phyloP scores from a whole-genome alignment of 352 stramenopile genomes.

The Phytophthora citricola region DNA sequence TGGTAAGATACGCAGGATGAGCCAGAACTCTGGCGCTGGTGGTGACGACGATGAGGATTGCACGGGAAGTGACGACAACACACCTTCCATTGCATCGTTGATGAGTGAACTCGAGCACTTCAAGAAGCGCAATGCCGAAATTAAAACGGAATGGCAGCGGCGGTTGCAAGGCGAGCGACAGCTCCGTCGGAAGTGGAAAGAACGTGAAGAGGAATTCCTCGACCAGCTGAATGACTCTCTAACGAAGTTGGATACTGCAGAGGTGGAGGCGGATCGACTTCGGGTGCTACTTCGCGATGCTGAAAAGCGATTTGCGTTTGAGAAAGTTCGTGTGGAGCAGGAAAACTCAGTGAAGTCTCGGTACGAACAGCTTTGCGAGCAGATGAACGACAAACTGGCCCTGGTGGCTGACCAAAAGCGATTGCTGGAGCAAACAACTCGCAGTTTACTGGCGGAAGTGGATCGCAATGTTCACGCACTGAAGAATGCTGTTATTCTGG shows the following conservation, averaged over 20 bases:
- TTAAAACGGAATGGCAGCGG: slow-evolving; percentile 81
- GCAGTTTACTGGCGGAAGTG: slow-evolving; percentile 70
- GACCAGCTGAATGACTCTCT: slow-evolving; percentile 68
- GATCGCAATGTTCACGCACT: slow-evolving; percentile 76
- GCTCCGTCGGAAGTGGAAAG: slow-evolving; percentile 82
- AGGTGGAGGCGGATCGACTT: slow-evolving; percentile 51
- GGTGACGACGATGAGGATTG: slow-evolving; percentile 40
- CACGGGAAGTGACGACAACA: slow-evolving; percentile 36
- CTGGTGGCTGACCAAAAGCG: slow-evolving; percentile 77
- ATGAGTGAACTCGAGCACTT: slow-evolving; percentile 72
- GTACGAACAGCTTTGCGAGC: slow-evolving; percentile 79
- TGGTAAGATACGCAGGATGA: slow-evolving; percentile 17
- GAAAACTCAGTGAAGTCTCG: slow-evolving; percentile 76
- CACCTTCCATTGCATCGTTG: slow-evolving; percentile 34
- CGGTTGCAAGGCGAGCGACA: slow-evolving; percentile 81
- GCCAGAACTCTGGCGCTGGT: slow-evolving; percentile 19
- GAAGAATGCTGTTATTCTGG: slow-evolving; percentile 66
- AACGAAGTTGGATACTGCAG: slow-evolving; percentile 53
- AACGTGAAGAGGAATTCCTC: slow-evolving; percentile 78
- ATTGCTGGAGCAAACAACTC: slow-evolving; percentile 81
- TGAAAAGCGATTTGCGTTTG: slow-evolving; percentile 75
- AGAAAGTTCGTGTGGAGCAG: slow-evolving; percentile 76
- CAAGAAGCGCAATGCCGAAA: slow-evolving; percentile 84
- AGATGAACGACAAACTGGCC: slow-evolving; percentile 75
- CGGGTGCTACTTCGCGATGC: slow-evolving; percentile 61